Evolutionary conservation across 164 flowering plant species (phyloP).

Genomic region (Pachysandra terminalis): DNA sequence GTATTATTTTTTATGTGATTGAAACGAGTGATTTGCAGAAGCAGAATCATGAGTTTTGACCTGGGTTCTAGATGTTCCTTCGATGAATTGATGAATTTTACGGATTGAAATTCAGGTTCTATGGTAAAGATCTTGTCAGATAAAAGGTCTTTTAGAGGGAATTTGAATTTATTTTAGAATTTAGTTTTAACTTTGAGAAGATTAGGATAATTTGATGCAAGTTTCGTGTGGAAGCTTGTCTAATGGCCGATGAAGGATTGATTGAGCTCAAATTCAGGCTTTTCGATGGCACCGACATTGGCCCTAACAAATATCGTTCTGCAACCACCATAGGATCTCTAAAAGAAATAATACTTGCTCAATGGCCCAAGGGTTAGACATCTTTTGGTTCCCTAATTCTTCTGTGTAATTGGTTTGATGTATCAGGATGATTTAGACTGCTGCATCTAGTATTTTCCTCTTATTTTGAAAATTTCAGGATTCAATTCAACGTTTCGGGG

Average conservation of each 20-base stretch:
- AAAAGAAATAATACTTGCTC: slow-evolving; percentile 57
- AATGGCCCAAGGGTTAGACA: slow-evolving; percentile 74
- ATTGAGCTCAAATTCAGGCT: slow-evolving; percentile 75
- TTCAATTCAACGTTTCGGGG: not conserved
- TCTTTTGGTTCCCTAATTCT: not conserved
- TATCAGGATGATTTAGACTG: not conserved
- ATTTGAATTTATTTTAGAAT: not conserved
- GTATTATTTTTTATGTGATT: not conserved
- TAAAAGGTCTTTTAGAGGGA: not conserved
- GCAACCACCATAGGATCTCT: slow-evolving; percentile 49
- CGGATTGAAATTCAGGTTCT: not conserved
- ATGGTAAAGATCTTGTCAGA: not conserved
- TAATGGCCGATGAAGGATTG: slow-evolving; percentile 62
- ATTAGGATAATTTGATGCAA: not conserved
- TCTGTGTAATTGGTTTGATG: not conserved
- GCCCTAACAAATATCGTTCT: slow-evolving; percentile 60
- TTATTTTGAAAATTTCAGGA: too few species aligned
- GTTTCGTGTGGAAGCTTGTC: slow-evolving; percentile 2
- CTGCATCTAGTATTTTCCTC: too few species aligned
- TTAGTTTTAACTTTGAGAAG: not conserved
- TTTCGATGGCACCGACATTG: slow-evolving; percentile 66
- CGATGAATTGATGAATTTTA: not conserved
- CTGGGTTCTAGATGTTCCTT: slow-evolving; percentile 17
- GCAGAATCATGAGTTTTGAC: slow-evolving; percentile 5
- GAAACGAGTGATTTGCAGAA: not conserved